Conservation (phyloP, 1,284 basidiomycete species). For the Cutaneotrichosporon sp. region DNA sequence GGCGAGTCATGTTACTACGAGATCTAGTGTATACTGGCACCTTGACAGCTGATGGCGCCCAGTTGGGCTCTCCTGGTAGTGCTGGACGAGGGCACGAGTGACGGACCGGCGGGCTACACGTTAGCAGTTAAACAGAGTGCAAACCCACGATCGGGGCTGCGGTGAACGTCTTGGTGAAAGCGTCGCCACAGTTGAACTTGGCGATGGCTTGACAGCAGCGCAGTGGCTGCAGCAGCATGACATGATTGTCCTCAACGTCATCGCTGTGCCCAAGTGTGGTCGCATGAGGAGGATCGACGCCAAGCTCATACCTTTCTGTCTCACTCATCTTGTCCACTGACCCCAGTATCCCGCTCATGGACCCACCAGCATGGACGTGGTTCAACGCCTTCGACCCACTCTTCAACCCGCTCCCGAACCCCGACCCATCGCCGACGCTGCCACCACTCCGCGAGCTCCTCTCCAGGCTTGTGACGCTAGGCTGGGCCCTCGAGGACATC, state of each 20-base stretch:
- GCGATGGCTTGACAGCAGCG: no score
- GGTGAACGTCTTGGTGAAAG: no score
- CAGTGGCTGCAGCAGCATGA: no score
- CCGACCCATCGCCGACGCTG: conserved; percentile 63
- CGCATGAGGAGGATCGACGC: background rate
- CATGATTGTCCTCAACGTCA: no score
- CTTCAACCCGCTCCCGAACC: conserved; percentile 72
- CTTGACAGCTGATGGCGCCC: no score
- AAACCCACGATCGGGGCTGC: no score
- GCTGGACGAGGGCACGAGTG: background rate
- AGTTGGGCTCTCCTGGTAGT: no score
- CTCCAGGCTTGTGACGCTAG: conserved; percentile 57
- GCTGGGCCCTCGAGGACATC: conserved; percentile 67
- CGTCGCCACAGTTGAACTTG: no score
- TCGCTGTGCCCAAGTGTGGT: no score
- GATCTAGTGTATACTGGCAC: no score
- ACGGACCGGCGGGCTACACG: background rate
- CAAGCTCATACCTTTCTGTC: background rate
- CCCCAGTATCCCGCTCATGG: conserved; percentile 72
- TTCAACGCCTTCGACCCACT: conserved; percentile 77
- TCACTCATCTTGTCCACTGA: conserved; percentile 14
- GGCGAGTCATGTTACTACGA: no score
- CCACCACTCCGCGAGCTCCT: conserved; percentile 58
- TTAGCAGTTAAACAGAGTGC: no score
- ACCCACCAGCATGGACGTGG: conserved; percentile 77